Evolutionary conservation across 2,329 filamentous ascomycete genomes (phyloP), one percentile per base, ranked within the genome.

Genomic region (Cordyceps fumosorosea): DNA sequence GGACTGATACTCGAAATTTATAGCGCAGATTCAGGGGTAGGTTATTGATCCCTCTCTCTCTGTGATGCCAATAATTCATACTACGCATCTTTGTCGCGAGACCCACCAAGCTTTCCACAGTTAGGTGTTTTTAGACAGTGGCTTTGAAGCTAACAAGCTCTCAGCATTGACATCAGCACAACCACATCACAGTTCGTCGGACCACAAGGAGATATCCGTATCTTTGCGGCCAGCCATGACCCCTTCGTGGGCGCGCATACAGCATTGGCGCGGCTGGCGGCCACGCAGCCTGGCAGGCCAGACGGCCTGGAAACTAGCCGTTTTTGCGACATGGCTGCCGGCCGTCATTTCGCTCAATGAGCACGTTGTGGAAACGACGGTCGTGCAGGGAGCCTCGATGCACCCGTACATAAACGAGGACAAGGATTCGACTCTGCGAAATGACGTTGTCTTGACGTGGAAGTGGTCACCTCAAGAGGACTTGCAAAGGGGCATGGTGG

Each of bases 351-450:
- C 82, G 72, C 81, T 89, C 75, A 84, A 87, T 68, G 76, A 81
- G 40, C 79, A 86, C 67, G 80, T 89, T 44, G 83, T 81, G 24
- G 83, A 86, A 66, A 64, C 87, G 51, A 81, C 81, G 3, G 75
- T 77, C 63, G 82, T 89, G 64, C 78, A 78, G 42, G 87, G 87
- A 2, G 73, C 79, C 22, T 91, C 88, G 22, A 95, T 95, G 90
- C 88, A 88, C 61, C 90, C 90, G 1, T 88, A 86, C 64, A 77
- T 93, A 60, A 93, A 93, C 69, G 79, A 85, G 63, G 82, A 87
- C 58, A 86, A 80, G 68, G 79, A 87, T 69, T 79, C 81, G 68
- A 85, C 78, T 63, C 77, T 77, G 65, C 71, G 73, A 44, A 73
- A 79, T 56, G 86, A 89, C 65, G 64, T 83, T n/a, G 81, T 85